phyloP scores from a whole-genome alignment of 177 flowering plant species.

The Vitis hybrid region DNA sequence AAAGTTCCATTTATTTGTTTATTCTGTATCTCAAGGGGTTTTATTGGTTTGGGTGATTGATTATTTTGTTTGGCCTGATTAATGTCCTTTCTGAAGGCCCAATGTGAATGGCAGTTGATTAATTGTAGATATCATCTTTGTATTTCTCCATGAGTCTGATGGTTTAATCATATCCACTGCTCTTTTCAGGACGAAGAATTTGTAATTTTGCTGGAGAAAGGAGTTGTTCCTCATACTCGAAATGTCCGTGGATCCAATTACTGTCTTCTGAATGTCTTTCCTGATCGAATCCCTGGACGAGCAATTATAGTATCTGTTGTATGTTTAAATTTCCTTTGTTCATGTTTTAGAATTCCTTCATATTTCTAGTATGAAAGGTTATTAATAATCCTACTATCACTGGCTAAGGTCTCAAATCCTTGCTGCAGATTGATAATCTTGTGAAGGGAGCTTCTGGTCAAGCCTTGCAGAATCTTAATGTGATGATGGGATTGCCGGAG shows the following conservation, averaged over 20 bases:
- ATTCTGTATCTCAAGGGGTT: too few relatives aligned
- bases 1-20: too few relatives aligned
- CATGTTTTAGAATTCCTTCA: background rate
- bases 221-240: constrained; percentile 76
- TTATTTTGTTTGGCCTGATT: too few relatives aligned
- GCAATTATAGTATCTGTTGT: constrained; percentile 93
- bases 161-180: background rate
- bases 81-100: too few relatives aligned
- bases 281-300: constrained; percentile 88
- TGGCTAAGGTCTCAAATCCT: constrained; percentile 6
- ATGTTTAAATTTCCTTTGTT: constrained; percentile 22
- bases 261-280: constrained; percentile 84
- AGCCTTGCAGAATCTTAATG: constrained; percentile 93
- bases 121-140: too few relatives aligned
- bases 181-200: constrained; percentile 75
- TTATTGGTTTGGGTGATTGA: too few relatives aligned
- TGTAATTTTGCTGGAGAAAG: constrained; percentile 64
- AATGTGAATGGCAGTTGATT: too few relatives aligned
- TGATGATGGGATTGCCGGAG: constrained; percentile 93
- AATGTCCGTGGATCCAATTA: constrained; percentile 88
- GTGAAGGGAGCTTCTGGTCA: constrained; percentile 99
- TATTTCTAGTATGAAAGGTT: background rate
- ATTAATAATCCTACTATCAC: background rate
- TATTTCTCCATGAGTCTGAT: too few relatives aligned
- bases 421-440: constrained; percentile 90